Base-by-base conservation (phyloP, 148 eudicot genomes). In the Suaeda aralocaspica region DNA sequence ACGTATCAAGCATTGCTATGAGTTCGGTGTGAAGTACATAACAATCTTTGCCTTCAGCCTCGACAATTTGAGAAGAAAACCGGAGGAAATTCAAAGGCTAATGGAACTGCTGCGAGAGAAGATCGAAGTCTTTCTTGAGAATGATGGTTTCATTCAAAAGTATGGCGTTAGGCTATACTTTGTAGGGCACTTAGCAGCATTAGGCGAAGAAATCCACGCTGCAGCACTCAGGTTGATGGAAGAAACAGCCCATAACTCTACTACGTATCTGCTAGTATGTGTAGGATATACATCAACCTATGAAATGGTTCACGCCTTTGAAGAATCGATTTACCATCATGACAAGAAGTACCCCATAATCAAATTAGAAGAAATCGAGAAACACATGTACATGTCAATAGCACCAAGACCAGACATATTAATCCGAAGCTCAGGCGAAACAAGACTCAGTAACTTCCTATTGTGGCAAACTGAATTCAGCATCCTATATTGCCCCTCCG, bases 51-150 rank as follows among this genome's bases (percentile, higher is more conserved):
- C 81, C 5, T 83, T 83, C 68, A 75, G 79, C 60, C 74, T 83
- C 22, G 83, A 83, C 60, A 83, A 80, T 57, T 83, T 80, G 66
- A 80, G 55, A 62, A 75, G 86, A 49, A 70, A 18, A 5, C 83
- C 81, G 0, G 79, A 80, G 33, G 79, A 83, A 53, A 77, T 83
- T 30, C 60, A 77, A 73, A 19, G 48, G 21, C 9, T 83, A 42
- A 83, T 80, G 86, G 79, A 83, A 18, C 30, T 77, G 9, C 59
- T 80, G 77, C 74, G 26, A 70, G 86, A 80, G 69, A 83, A 83
- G 62, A 73, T 83, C 18, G 83, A 83, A 55, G 77, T 74, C 2
- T 74, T 83, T 69, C 72, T 75, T 44, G 70, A 77, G 77, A 76
- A 83, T 63, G 83, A 74, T 59, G 71, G 77, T 42, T 59, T 83